Evolutionary conservation across 805 yeast species (phyloP), one percentile per base, ranked within the genome.

Genomic region (Candida ulmi): DNA sequence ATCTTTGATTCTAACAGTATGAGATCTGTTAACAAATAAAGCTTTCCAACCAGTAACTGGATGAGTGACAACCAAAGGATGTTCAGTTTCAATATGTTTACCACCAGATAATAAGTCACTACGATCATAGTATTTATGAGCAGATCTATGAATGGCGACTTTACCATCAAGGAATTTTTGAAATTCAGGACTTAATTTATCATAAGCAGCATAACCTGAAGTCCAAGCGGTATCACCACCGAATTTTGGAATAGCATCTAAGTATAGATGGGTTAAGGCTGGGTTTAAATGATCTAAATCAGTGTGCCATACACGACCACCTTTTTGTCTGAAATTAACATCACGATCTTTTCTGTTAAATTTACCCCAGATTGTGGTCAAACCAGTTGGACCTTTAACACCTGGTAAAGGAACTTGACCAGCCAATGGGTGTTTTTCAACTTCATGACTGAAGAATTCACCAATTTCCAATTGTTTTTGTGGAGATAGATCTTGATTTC

Each of bases 11-110:
- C 72, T 62, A 26, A 50, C 59, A 11, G 77, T 71, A 66, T 65
- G 65, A 8, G 62, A 55, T 39, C 76, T 64, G 58, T 73, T 74
- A 33, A 73, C 75, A 44, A 63, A 75, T 46, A 76, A 58, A 2
- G 76, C 60, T 58, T 77, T 78, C 80, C 78, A 72, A 21, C 80
- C 80, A 33, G 83, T 78, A 9, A 70, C 78, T 9, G 83, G 83
- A 48, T 78, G 77, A 24, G 81, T 75, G 57, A 80, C 68, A 32
- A 78, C 67, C 18, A 78, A 45, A 1, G 81, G 81, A 54, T 78
- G 83, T 39, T 65, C 74, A 49, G 78, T 66, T 48, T 70, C 76
- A 41, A 75, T 60, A 38, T 61, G 60, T 39, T 61, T 62, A 11
- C 71, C 69, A 25, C 76, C 77, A 42, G 55, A 55, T 29, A 72